Evolutionary conservation across 2,329 filamentous ascomycete genomes (phyloP), one percentile per base, ranked within the genome.

Genomic region (Sporothrix luriei): DNA sequence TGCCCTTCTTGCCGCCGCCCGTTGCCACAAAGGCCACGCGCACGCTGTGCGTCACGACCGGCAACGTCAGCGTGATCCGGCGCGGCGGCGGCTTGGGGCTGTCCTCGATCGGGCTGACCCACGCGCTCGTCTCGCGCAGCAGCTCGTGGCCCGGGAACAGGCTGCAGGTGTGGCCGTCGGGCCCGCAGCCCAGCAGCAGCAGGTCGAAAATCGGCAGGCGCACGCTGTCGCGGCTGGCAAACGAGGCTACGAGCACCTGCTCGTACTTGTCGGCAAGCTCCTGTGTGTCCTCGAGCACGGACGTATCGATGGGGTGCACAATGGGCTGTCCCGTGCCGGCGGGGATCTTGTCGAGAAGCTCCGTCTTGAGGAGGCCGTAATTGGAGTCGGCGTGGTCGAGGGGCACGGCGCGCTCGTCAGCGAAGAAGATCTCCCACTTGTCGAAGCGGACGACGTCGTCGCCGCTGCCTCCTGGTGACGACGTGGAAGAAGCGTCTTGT

Each of bases 391-490:
- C 86, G 81, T 98, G 91, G 79, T 95, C 90, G 75, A 97, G 89
- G 26, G 95, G 91, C 68, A 98, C 95, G 75, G 92, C 92, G 77
- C 95, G 92, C 85, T 99, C 95, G 79, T 99, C 95, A 77, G 94
- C 94, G 80, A 97, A 98, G 85, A 98, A 99, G 77, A 99, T 92
- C 77, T 98, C 92, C 95, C 95, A 99, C 80, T 92, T 93, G 78
- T 85, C 84, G 81, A 96, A 97, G 76, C 91, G 84, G 74, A 94
- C 81, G 4, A 82, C 85, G 77, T 93, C 91, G 69, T 89, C 78
- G 54, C 81, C 77, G 11, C 80, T 13, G 33, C 11, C 62, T 40
- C 81, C 19, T 33, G 66, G 19, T 51, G 66, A 24, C 24, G 66
- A 6, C 33, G n/a, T n/a, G 14, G 19, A 21, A 5, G 13, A 24